Evolutionary conservation across 306 rosid species (phyloP), one percentile per base, ranked within the genome.

Genomic region (Malus sieversii): DNA sequence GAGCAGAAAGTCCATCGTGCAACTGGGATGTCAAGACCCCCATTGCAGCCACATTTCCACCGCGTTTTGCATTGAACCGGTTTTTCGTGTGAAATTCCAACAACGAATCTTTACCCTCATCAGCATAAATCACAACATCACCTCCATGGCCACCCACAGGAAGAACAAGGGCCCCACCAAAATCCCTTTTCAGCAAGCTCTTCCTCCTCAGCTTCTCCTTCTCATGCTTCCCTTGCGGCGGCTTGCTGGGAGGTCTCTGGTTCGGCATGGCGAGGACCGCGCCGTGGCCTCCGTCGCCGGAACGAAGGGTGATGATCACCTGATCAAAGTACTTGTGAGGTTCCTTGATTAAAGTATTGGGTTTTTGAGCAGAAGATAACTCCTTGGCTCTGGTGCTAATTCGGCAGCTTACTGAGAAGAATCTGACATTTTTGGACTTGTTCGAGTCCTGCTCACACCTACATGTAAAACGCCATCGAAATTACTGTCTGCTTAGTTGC

Each of bases 261-360:
- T 70, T 69, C 8, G 89, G 94, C 86, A 86, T 68, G 45, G 11
- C 80, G 29, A 89, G 89, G 22, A 92, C 72, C 15, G 96, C 88
- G 33, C 99, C 97, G 61, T 90, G 97, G 73, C 98, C 99, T 20
- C 96, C 98, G 74, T 90, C 97, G 25, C 97, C 99, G 0, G 92
- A 86, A 33, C 99, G 97, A 73, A 92, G 93, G 42, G 97, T 89
- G 73, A 95, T 85, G 70, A 77, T 32, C 25, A 82, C 97, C 77
- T 92, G 98, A 77, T 95, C 99, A 76, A 95, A 92, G 75, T 80
- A 90, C 79, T 87, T 90, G 88, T 92, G 99, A 6, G 98, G 93
- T 58, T 95, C 97, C 80, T 82, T 92, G 22, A 77, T 75, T 40
- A 80, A 9, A 10, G 81, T n/a, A 60, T 58, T 68, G 15, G 84